These are phyloP conservation scores for Delphinella strobiligena DNA, from an alignment of 2,329 filamentous ascomycete species.

Conservation along the genomic window DNA sequence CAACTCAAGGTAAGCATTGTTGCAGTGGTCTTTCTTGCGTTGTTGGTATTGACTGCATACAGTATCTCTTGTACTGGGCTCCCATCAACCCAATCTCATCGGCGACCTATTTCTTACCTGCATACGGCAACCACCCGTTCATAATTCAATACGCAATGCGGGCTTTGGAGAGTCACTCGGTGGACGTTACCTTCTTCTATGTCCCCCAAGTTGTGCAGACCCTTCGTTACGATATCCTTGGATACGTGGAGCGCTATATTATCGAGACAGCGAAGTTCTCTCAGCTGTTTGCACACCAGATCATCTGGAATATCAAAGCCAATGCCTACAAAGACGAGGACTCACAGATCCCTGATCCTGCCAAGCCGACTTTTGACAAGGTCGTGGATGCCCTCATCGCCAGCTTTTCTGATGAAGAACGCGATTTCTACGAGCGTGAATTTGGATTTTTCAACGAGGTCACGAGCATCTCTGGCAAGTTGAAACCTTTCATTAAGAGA, in stretches of 20 bases:
- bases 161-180: conserved; percentile 80
- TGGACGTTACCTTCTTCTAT: conserved; percentile 98
- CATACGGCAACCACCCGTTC: conserved; percentile 83
- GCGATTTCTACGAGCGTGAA: conserved; percentile 81
- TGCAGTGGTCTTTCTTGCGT: no score
- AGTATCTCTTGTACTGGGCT: conserved; percentile 88
- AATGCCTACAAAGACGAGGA: conserved; percentile 98
- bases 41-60: conserved; percentile 28
- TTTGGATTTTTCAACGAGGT: conserved; percentile 98
- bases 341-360: conserved; percentile 74
- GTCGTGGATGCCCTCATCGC: conserved; percentile 76
- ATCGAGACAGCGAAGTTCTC: conserved; percentile 94
- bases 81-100: conserved; percentile 88
- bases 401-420: conserved; percentile 69
- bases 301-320: conserved; percentile 99
- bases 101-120: conserved; percentile 83
- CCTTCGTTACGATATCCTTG: conserved; percentile 80
- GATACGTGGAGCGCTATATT: conserved; percentile 94
- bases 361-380: conserved; percentile 86
- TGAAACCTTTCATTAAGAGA: conserved; percentile 84
- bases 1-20: conserved; percentile 62
- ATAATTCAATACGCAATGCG: conserved; percentile 95
- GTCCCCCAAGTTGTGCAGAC: conserved; percentile 97
- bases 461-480: conserved; percentile 85
- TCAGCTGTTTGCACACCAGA: conserved; percentile 97